Evolutionary conservation across 192 early-diverging fungal species (phyloP).

Genomic region (Mortierella antarctica): DNA sequence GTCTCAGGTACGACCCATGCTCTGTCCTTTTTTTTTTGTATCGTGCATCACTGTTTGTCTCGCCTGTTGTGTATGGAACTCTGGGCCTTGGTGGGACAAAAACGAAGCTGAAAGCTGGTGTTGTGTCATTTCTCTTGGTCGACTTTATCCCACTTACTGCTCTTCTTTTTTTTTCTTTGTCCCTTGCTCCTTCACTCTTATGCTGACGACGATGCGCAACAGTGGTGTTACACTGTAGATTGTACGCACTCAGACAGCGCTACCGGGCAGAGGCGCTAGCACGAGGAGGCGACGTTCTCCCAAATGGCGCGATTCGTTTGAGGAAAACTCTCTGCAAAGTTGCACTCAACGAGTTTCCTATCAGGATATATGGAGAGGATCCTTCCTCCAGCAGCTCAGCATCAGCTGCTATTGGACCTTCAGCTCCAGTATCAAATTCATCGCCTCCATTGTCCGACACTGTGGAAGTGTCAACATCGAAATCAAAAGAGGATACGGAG

Average conservation of each 20-base stretch:
- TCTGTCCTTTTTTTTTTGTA: background rate
- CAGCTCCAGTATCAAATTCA: too few species aligned
- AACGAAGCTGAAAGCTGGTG: too few species aligned
- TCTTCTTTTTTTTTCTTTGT: background rate
- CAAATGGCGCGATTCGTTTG: conserved; percentile 37
- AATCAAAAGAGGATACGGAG: background rate
- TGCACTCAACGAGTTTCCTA: conserved; percentile 25
- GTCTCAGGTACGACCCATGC: conserved; percentile 30
- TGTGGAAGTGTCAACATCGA: background rate
- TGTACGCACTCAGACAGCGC: conserved; percentile 34
- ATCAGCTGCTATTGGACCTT: background rate
- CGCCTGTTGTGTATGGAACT: too few species aligned
- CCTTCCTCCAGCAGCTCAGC: background rate
- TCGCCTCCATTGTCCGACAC: too few species aligned
- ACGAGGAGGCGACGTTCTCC: conserved; percentile 29
- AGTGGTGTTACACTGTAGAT: conserved; percentile 40
- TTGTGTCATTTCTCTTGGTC: too few species aligned
- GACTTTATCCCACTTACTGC: too few species aligned
- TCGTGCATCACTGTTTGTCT: background rate
- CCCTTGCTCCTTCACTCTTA: background rate
- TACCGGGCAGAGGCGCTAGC: conserved; percentile 36
- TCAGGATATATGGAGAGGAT: conserved; percentile 22
- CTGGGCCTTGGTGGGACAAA: too few species aligned
- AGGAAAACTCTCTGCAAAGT: conserved; percentile 34
- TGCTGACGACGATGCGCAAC: background rate